Evolutionary conservation across 2,329 filamentous ascomycete genomes (phyloP).

Genomic region (Fusarium fujikuroi): DNA sequence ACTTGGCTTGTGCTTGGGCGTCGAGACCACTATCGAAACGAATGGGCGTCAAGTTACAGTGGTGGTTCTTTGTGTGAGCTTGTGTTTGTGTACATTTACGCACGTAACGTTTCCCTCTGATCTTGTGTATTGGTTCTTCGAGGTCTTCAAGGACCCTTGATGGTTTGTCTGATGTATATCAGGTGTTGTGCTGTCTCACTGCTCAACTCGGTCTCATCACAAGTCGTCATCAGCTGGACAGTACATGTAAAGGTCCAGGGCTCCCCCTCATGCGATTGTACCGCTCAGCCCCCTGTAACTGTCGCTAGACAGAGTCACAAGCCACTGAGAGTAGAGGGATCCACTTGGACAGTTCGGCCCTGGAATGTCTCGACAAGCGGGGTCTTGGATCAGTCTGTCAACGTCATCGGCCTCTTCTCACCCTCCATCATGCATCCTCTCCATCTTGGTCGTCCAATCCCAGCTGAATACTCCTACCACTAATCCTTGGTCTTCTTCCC

Average conservation of each 20-base stretch:
- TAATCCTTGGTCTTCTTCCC: conserved; percentile 14
- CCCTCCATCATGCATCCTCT: conserved; percentile 34
- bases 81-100: background rate
- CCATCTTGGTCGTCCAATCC: conserved; percentile 28
- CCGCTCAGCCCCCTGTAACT: conserved; percentile 28
- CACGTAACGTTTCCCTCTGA: conserved; percentile 22
- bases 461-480: conserved; percentile 15
- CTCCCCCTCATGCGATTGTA: conserved; percentile 11
- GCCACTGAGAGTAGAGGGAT: conserved; percentile 4
- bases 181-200: conserved; percentile 23
- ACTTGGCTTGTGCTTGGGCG: conserved; percentile 42
- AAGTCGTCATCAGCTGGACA: conserved; percentile 36
- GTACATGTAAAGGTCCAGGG: conserved; percentile 3
- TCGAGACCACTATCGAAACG: conserved; percentile 18
- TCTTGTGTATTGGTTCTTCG: conserved; percentile 7
- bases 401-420: conserved; percentile 42
- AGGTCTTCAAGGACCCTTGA: background rate
- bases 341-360: conserved; percentile 32
- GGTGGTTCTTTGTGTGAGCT: conserved; percentile 10
- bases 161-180: conserved; percentile 1
- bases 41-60: background rate
- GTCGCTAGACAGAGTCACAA: conserved; percentile 35
- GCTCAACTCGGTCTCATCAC: conserved; percentile 32
- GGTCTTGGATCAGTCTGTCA: conserved; percentile 34
- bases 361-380: conserved; percentile 39